A percentile compares a stretch with the other conserved stretches of the same genome.
Evolutionary conservation across 1,139 yeast genomes (phyloP).

Genomic region (Scheffersomyces insectosa): DNA sequence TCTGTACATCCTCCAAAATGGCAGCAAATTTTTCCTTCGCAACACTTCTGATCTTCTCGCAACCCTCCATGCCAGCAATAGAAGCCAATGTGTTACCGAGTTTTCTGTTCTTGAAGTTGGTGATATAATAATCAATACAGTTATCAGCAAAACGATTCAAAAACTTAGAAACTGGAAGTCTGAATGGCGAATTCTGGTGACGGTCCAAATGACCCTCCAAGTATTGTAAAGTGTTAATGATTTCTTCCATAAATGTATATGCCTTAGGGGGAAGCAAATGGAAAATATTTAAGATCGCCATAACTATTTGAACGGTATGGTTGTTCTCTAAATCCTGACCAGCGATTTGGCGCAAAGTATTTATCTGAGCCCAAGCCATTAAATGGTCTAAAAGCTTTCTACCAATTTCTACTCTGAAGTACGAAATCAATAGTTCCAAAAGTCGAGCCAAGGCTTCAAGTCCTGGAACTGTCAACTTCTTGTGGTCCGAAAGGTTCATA

Average conservation of each 20-base stretch:
- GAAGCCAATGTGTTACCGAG: conserved; percentile 68
- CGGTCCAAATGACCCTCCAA: conserved; percentile 85
- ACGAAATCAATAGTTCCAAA: conserved; percentile 82
- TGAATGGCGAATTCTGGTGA: conserved; percentile 84
- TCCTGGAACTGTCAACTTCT: conserved; percentile 84
- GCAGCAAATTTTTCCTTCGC: conserved; percentile 54
- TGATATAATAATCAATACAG: conserved; percentile 68
- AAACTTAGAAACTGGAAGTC: conserved; percentile 88
- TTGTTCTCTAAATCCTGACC: conserved; percentile 76
- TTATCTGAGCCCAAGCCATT: conserved; percentile 95
- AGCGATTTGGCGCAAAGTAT: conserved; percentile 67
- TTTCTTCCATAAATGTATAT: conserved; percentile 84
- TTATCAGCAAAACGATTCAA: conserved; percentile 81
- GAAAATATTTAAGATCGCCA: conserved; percentile 88
- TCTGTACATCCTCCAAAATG: conserved; percentile 35
- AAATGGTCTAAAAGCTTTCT: conserved; percentile 88
- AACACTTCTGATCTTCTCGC: conserved; percentile 55
- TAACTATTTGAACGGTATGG: conserved; percentile 80
- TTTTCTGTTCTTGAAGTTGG: conserved; percentile 66
- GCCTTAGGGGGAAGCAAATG: conserved; percentile 93
- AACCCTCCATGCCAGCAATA: conserved; percentile 60
- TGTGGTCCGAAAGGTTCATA: conserved; percentile 92
- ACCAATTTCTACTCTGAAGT: conserved; percentile 96
- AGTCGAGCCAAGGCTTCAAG: conserved; percentile 88
- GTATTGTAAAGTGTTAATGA: conserved; percentile 71